Evolutionary conservation across 225 moss, liverwort and hornwort species (phyloP).

Genomic region (Asterella californica): DNA sequence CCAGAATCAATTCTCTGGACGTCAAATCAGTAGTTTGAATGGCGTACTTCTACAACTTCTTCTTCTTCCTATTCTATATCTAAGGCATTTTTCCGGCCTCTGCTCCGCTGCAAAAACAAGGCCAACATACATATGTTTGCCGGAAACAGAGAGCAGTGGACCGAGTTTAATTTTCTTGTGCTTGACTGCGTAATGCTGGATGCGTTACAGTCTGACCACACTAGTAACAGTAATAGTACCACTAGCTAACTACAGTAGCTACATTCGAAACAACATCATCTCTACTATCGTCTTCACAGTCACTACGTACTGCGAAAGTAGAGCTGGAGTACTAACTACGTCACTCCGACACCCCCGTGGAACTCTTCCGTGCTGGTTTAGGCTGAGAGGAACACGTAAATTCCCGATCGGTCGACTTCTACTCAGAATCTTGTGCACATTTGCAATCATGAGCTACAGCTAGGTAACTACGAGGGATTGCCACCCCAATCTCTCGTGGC

Average conservation of each 20-base stretch:
- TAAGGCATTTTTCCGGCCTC: not conserved
- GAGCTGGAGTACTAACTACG: not conserved
- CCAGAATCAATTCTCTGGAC: too few relatives aligned
- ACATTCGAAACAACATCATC: not conserved
- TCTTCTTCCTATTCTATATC: not conserved
- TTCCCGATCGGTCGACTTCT: not conserved
- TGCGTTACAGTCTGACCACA: not conserved
- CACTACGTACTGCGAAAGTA: not conserved
- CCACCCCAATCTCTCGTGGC: not conserved
- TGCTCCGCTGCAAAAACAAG: slow-evolving; percentile 6
- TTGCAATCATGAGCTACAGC: not conserved
- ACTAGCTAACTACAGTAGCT: not conserved
- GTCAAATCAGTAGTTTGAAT: too few relatives aligned
- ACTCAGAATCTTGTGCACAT: not conserved
- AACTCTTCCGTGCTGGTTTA: not conserved
- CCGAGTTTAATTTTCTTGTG: not conserved
- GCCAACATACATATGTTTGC: not conserved
- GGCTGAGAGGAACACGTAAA: not conserved
- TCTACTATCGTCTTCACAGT: not conserved
- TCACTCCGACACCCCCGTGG: not conserved
- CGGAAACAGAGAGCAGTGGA: slow-evolving; percentile 1
- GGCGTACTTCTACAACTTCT: too few relatives aligned
- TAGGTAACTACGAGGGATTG: not conserved
- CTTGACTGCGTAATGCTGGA: not conserved
- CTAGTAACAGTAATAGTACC: not conserved